Base-by-base conservation (phyloP, 306 rosid genomes). In the Boehmeria nivea region DNA sequence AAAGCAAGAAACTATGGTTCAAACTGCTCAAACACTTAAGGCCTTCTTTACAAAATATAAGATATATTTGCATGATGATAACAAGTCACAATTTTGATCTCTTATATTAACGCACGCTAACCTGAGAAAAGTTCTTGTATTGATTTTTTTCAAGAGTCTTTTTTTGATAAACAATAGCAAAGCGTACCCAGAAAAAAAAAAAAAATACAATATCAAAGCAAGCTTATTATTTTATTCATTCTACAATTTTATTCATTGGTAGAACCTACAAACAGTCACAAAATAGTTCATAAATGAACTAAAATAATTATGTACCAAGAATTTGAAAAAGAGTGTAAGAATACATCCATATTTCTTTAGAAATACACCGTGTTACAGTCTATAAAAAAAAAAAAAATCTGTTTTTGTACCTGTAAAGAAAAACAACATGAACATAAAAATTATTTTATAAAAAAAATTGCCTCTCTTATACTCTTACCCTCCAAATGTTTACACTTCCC, bases 401-500 rank as follows among this genome's bases (percentile, higher is more conserved):
- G 60, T 53, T 46, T n/a, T 46, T 37, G 52, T 61, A 31, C 31
- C 16, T 57, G 23, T 24, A 9, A 50, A 58, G 13, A 37, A 42
- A 45, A 17, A 27, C 0, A 28, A 64, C 10, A 53, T 19, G 67
- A 60, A 51, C 53, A 12, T 12, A 45, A 20, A 15, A 43, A 75
- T 5, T n/a, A n/a, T n/a, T n/a, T n/a, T n/a, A n/a, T n/a, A n/a
- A 43, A 59, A n/a, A 48, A 34, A 15, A 45, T 38, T 31, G 63
- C 45, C 36, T n/a, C n/a, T n/a, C n/a, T n/a, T n/a, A n/a, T n/a
- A n/a, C n/a, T n/a, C n/a, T n/a, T n/a, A n/a, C n/a, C n/a, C n/a
- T 69, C 43, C 34, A 28, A 55, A 45, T 77, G 75, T 66, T 60
- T 78, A 72, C 80, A 77, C 45, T 40, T n/a, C 17, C n/a, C 45